These are phyloP conservation scores for Porpolomopsis calyptriformis DNA, from an alignment of 768 basidiomycete species.

Conservation along the genomic window DNA sequence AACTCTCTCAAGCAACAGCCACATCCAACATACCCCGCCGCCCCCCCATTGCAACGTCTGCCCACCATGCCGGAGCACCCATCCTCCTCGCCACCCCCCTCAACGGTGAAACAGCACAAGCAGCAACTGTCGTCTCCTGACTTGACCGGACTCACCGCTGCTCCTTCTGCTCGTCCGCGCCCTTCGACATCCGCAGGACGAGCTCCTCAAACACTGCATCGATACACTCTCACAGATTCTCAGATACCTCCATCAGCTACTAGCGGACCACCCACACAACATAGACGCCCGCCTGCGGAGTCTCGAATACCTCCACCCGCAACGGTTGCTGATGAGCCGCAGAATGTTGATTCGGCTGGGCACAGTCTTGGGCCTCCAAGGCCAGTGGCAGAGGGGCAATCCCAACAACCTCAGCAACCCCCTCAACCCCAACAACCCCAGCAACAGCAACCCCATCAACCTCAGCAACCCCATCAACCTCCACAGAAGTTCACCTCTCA, in stretches of 20 bases:
- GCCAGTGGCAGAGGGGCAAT: too few relatives aligned
- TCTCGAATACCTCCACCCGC: too few relatives aligned
- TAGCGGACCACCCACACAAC: too few relatives aligned
- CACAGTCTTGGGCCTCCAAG: too few relatives aligned
- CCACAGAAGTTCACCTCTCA: neutral
- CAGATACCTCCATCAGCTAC: slow-evolving; percentile 2
- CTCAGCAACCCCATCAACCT: neutral
- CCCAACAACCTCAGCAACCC: too few relatives aligned
- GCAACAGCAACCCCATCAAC: neutral
- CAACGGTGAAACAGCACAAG: slow-evolving; percentile 5
- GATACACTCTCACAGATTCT: slow-evolving; percentile 40
- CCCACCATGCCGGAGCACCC: slow-evolving; percentile 8
- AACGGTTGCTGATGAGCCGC: too few relatives aligned
- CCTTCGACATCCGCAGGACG: slow-evolving; percentile 9
- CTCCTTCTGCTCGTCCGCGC: slow-evolving; percentile 2
- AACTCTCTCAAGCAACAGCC: slow-evolving; percentile 26
- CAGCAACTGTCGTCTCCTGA: slow-evolving; percentile 1
- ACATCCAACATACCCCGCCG: slow-evolving; percentile 6
- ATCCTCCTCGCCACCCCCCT: too few relatives aligned
- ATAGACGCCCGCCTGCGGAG: too few relatives aligned
- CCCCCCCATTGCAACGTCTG: slow-evolving; percentile 1
- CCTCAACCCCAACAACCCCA: neutral
- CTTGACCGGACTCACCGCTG: neutral
- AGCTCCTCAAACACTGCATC: slow-evolving; percentile 29
- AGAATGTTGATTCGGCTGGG: too few relatives aligned